Percentiles rank a stretch among this genome's conserved stretches.
Conservation (phyloP, 805 yeast species). For the Kregervanrija delftensis region DNA sequence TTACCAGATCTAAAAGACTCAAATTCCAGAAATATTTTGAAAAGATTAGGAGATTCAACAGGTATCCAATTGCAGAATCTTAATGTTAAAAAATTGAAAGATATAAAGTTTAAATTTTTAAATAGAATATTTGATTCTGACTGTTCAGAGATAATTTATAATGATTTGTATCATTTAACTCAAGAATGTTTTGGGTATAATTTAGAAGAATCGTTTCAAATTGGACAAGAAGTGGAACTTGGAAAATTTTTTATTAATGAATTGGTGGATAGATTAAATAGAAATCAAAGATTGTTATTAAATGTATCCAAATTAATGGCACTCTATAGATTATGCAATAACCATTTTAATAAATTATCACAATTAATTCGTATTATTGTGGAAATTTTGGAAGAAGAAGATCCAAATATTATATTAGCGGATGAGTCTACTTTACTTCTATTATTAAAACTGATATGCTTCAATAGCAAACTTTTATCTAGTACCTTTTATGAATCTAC, state of each 20-base stretch:
- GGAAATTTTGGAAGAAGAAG: constrained; percentile 8
- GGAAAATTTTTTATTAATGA: background rate
- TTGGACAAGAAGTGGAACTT: constrained; percentile 1
- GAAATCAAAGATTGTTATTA: background rate
- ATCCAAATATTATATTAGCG: constrained; percentile 3
- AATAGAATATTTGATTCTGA: background rate
- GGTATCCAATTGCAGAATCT: constrained; percentile 11
- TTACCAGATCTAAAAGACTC: constrained; percentile 45
- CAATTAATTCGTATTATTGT: constrained; percentile 13
- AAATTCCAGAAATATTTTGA: constrained; percentile 28
- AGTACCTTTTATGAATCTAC: constrained; percentile 12
- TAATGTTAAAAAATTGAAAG: constrained; percentile 7
- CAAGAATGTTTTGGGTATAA: background rate
- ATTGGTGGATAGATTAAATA: background rate
- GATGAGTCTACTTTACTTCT: constrained; percentile 7
- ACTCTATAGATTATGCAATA: constrained; percentile 15
- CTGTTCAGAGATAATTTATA: background rate
- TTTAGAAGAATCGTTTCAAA: background rate
- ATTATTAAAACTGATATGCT: constrained; percentile 16
- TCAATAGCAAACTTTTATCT: constrained; percentile 15
- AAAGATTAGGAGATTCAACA: constrained; percentile 23
- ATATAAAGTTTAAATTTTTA: constrained; percentile 6
- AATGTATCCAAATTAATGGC: constrained; percentile 5
- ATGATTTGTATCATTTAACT: background rate
- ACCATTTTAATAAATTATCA: constrained; percentile 12